These are phyloP conservation scores for Phytophthora vignae DNA, from an alignment of 352 stramenopile genomes.

Conservation along the genomic window DNA sequence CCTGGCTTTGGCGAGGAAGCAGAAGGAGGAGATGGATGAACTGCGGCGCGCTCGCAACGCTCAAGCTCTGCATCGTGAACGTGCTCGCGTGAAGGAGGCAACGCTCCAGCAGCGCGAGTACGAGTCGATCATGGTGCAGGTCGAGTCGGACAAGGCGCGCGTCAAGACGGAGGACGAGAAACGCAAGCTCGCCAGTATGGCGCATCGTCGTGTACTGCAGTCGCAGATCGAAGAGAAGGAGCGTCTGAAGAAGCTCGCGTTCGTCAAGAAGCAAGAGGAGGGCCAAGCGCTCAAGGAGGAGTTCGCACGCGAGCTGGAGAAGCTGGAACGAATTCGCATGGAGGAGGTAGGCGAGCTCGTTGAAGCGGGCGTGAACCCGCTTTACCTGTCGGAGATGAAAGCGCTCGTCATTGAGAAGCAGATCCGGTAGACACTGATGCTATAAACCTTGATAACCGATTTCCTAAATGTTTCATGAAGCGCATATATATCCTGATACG, in stretches of 20 bases:
- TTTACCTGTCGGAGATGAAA: constrained; percentile 94
- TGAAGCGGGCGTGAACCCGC: constrained; percentile 87
- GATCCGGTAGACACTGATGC: constrained; percentile 28
- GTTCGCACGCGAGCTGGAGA: constrained; percentile 81
- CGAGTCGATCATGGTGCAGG: constrained; percentile 87
- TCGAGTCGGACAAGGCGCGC: constrained; percentile 71
- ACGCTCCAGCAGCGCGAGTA: constrained; percentile 90
- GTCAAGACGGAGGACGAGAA: constrained; percentile 66
- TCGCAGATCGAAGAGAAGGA: constrained; percentile 92
- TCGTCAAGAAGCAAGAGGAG: constrained; percentile 72
- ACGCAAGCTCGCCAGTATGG: constrained; percentile 70
- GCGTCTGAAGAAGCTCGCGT: constrained; percentile 74
- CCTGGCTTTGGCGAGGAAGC: constrained; percentile 82
- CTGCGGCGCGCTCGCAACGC: constrained; percentile 69
- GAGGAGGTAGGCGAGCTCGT: constrained; percentile 91
- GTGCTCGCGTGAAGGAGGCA: constrained; percentile 77
- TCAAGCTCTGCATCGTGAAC: constrained; percentile 77
- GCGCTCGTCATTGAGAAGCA: constrained; percentile 90
- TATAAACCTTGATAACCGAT: background rate
- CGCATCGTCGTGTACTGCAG: constrained; percentile 86
- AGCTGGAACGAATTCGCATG: constrained; percentile 89
- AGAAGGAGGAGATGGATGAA: constrained; percentile 87
- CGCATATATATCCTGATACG: no score
- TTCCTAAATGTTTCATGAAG: background rate
- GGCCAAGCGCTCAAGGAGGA: constrained; percentile 80